Base-by-base conservation (phyloP, 306 rosid genomes). In the Luffa aegyptiaca region DNA sequence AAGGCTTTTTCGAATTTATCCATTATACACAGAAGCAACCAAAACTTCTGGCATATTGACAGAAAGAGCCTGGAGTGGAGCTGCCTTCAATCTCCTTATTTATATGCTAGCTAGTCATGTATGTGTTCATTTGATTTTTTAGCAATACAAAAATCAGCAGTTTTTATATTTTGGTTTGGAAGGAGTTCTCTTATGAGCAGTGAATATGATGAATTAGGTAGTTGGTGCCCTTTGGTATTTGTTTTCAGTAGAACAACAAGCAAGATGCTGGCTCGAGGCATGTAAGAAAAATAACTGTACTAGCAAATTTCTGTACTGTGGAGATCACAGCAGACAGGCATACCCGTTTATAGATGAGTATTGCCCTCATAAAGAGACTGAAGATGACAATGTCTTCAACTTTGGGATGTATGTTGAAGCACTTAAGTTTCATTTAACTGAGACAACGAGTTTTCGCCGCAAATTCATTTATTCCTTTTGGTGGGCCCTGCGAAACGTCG, bases 41-140 rank as follows among this genome's bases (percentile, higher is more conserved):
- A 89, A 86, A 75, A 87, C 91, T 62, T 87, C 88, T 48, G 99
- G 99, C 78, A 89, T 87, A 83, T 84, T 95, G 55, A 91, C 97
- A 51, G 96, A 93, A 86, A 95, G 91, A 13, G 94, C 96, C 5
- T 95, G 97, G 97, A 90, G 90, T 79, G 93, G 94, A 80, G 98
- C 99, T 83, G 96, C 89, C 39, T 88, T 79, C 82, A 95, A 95
- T 91, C 97, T 95, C 75, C 82, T 85, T 77, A 92, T 93, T 62
- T 95, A 90, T 20, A 86, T 95, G 97, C 92, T 90, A 36, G 98
- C 91, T 65, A 88, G 97, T 85, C 99, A 95, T 61, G 99, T 95
- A 85, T 88, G 97, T 53, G 64, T 35, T 48, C 56, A n/a, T 26
- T 53, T 36, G 53, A 41, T 37, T 79, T 52, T 79, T 39, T 31